Evolutionary conservation across 495 filamentous ascomycete species (phyloP).

Genomic region (Hypoxylon fuscum): DNA sequence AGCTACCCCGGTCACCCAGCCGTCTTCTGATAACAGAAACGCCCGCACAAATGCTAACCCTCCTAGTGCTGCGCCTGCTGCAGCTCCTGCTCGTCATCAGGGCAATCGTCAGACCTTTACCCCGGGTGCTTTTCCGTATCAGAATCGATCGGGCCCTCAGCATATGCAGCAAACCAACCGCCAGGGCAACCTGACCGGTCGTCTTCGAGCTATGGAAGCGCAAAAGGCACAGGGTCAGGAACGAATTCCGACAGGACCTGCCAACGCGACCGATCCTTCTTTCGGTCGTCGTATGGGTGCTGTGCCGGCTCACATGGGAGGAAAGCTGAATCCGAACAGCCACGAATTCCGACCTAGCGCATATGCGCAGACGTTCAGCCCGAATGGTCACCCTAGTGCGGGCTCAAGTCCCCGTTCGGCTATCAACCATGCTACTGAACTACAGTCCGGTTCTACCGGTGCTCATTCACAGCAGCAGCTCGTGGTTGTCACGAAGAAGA

Average conservation of each 20-base stretch:
- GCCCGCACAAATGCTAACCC: conserved; percentile 39
- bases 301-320: conserved; percentile 58
- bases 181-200: conserved; percentile 50
- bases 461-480: conserved; percentile 54
- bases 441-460: conserved; percentile 40
- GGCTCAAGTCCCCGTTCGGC: conserved; percentile 71
- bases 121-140: conserved; percentile 34
- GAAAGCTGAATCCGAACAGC: conserved; percentile 82
- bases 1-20: conserved; percentile 39
- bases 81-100: conserved; percentile 42
- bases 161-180: conserved; percentile 45
- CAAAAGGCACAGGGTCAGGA: conserved; percentile 57
- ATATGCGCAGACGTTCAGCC: conserved; percentile 79
- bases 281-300: conserved; percentile 59
- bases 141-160: conserved; percentile 50
- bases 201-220: conserved; percentile 56
- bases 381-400: conserved; percentile 67
- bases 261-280: conserved; percentile 55
- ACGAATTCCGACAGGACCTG: conserved; percentile 62
- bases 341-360: conserved; percentile 86
- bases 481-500: conserved; percentile 68
- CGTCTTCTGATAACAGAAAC: conserved; percentile 37
- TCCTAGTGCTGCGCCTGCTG: conserved; percentile 45
- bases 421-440: conserved; percentile 55
- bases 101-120: conserved; percentile 31